Conservation (phyloP, 208 protist species). For the Trichomonas tenax region DNA sequence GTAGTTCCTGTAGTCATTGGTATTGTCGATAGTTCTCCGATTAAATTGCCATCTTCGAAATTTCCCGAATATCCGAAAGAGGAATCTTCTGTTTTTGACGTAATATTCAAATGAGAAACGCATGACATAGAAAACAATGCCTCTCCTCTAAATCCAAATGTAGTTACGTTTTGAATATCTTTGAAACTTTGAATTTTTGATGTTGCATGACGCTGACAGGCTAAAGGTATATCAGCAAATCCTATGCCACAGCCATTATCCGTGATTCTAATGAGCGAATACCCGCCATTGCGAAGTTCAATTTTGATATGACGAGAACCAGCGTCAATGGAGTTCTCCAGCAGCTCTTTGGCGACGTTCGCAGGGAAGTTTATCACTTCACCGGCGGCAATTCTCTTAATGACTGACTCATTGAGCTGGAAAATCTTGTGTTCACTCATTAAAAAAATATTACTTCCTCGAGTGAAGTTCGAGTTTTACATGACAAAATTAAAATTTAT, state of each 20-base stretch:
- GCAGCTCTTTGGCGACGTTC: constrained; percentile 55
- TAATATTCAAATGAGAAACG: not conserved
- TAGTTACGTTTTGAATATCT: constrained; percentile 51
- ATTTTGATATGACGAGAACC: constrained; percentile 42
- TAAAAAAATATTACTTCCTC: not conserved
- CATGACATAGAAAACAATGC: constrained; percentile 67
- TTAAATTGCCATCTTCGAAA: not conserved
- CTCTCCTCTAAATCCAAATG: constrained; percentile 89
- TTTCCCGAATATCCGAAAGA: not conserved
- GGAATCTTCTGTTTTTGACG: not conserved
- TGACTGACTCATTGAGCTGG: constrained; percentile 18
- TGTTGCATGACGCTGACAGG: constrained; percentile 41
- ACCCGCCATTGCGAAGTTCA: constrained; percentile 27
- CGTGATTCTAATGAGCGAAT: not conserved
- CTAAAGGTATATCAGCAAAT: not conserved
- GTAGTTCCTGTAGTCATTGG: not conserved
- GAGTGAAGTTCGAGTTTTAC: not conserved
- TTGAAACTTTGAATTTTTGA: constrained; percentile 54
- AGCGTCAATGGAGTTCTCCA: constrained; percentile 60
- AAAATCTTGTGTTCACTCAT: not conserved
- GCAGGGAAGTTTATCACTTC: constrained; percentile 55
- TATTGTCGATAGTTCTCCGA: not conserved
- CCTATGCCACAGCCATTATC: constrained; percentile 10
- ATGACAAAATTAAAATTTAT: no score
- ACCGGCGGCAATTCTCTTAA: constrained; percentile 51